Evolutionary conservation across 139 green algal species (phyloP), one percentile per base, ranked within the genome.

Genomic region (Mesostigma viride): DNA sequence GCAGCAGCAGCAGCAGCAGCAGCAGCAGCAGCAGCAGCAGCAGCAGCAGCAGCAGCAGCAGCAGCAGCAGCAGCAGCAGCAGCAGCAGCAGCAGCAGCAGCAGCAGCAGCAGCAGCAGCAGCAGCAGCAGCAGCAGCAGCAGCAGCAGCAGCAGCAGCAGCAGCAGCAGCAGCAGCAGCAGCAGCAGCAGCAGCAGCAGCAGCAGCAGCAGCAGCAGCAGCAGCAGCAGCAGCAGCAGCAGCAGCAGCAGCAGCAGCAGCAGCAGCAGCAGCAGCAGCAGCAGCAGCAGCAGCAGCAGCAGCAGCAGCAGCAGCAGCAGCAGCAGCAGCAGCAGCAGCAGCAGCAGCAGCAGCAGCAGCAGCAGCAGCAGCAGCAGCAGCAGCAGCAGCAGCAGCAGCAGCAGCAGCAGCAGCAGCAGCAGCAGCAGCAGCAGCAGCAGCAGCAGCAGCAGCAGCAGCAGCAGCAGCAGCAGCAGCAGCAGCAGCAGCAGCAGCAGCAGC

Each of bases 1-100:
- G 40, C 40, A 48, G 40, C 40, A 48, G 40, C 40, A 48, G 40
- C 40, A 48, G 40, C 40, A 48, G 40, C 40, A 48, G 40, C 40
- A 48, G 40, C 40, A 48, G 40, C 40, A 48, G 40, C 40, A 48
- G 40, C 40, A 48, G 40, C 40, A 48, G 40, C 40, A 48, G 40
- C 40, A 48, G 40, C 40, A 48, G 40, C 40, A 48, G 40, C 40
- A 48, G 40, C 40, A 48, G 40, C 40, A 48, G 40, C 40, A 48
- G 40, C 40, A 48, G 40, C 40, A 48, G 40, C 40, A 48, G 40
- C 40, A 48, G 40, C 40, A 48, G 40, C 40, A 48, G 40, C 40
- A 48, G 40, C 40, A 48, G 40, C 40, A 48, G 40, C 40, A 48
- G 40, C 40, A 48, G 40, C 40, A 48, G 40, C 40, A 48, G 40